These are phyloP conservation scores for Penicillium crystallinum DNA, from an alignment of 495 filamentous ascomycete genomes.

Conservation along the genomic window DNA sequence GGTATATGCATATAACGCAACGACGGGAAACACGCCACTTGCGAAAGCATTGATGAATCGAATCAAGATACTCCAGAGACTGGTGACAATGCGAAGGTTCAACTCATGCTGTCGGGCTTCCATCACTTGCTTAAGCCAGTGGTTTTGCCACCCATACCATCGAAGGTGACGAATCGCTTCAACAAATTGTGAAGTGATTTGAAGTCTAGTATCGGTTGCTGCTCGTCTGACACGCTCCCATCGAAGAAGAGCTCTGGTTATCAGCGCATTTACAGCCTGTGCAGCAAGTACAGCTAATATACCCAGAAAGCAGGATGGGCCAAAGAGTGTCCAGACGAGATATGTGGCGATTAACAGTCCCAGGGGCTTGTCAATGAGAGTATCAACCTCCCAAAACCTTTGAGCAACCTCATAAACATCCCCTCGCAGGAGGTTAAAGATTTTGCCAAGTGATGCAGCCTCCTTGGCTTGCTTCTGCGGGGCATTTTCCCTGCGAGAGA, in stretches of 20 bases:
- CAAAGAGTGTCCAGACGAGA: constrained; percentile 70
- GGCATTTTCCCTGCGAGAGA: constrained; percentile 3
- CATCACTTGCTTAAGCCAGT: constrained; percentile 72
- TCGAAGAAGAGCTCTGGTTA: constrained; percentile 55
- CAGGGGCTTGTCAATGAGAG: constrained; percentile 62
- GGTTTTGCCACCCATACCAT: constrained; percentile 82
- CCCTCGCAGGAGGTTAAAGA: constrained; percentile 71
- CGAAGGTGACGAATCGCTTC: constrained; percentile 79
- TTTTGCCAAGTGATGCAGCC: constrained; percentile 74
- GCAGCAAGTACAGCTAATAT: constrained; percentile 58
- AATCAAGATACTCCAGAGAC: constrained; percentile 55
- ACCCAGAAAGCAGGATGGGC: constrained; percentile 72
- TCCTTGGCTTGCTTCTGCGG: constrained; percentile 37
- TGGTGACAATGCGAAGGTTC: constrained; percentile 57
- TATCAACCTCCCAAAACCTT: constrained; percentile 72
- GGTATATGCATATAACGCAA: constrained; percentile 74
- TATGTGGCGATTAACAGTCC: constrained; percentile 61
- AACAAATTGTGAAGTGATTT: constrained; percentile 73
- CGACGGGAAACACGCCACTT: constrained; percentile 67
- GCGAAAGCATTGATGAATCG: constrained; percentile 57
- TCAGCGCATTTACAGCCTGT: constrained; percentile 57
- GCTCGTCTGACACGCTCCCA: constrained; percentile 60
- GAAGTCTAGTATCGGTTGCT: constrained; percentile 66
- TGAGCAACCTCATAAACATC: constrained; percentile 84
- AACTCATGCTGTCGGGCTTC: constrained; percentile 63